These are phyloP conservation scores for Pseudogymnoascus destructans DNA, from an alignment of 2,329 filamentous ascomycete species.

Conservation along the genomic window DNA sequence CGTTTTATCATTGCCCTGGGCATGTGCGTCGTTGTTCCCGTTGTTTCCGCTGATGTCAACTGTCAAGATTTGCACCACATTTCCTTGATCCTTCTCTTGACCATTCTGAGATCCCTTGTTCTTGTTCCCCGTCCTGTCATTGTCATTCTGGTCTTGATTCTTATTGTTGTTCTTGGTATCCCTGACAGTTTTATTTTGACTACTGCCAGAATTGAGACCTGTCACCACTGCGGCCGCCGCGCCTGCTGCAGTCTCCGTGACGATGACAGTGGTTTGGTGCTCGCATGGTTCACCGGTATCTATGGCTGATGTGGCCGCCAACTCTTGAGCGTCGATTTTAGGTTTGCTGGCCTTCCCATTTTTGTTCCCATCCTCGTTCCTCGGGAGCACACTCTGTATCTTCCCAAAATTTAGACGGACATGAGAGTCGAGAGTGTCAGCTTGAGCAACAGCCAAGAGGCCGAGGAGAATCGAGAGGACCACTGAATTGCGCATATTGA, in stretches of 20 bases:
- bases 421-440: neutral
- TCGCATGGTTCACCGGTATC: neutral
- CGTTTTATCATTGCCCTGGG: neutral
- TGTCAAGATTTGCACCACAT: conserved; percentile 5
- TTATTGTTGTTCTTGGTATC: neutral
- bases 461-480: neutral
- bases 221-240: neutral
- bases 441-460: neutral
- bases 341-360: neutral
- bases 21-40: neutral
- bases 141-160: neutral
- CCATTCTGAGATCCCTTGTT: neutral
- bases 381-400: neutral
- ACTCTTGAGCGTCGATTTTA: neutral
- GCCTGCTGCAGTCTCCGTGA: neutral
- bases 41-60: conserved; percentile 1
- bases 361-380: conserved; percentile 1
- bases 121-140: neutral
- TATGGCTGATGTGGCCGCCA: neutral
- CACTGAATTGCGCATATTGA: neutral
- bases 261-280: neutral
- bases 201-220: neutral
- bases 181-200: neutral
- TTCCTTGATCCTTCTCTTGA: neutral
- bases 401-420: neutral